Evolutionary conservation across 768 basidiomycete genomes (phyloP).

Genomic region (Psilocybe sp.): DNA sequence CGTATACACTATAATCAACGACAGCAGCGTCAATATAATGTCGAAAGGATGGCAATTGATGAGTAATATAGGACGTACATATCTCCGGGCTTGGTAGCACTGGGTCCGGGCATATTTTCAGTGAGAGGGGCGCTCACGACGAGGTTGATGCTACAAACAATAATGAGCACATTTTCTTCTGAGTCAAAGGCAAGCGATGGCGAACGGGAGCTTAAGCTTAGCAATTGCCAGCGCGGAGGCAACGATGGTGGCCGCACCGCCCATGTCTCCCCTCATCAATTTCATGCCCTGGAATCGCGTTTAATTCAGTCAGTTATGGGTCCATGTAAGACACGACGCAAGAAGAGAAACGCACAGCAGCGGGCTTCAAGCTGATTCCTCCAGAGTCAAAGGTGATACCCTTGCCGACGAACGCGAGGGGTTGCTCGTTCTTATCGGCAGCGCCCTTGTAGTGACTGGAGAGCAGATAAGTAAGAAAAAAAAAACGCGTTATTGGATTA

Average conservation of each 20-base stretch:
- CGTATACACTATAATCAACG: conserved; percentile 65
- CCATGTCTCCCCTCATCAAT: conserved; percentile 86
- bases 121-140: conserved; percentile 70
- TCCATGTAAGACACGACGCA: no score
- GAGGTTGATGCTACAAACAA: conserved; percentile 78
- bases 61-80: conserved; percentile 62
- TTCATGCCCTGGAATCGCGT: conserved; percentile 77
- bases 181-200: no score
- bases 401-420: conserved; percentile 80
- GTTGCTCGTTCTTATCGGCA: conserved; percentile 47
- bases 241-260: conserved; percentile 80
- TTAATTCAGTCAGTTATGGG: no score
- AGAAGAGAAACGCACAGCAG: conserved; percentile 45
- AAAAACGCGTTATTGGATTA: no score
- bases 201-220: conserved; percentile 76
- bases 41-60: not conserved
- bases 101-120: conserved; percentile 82
- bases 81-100: conserved; percentile 81
- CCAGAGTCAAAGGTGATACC: conserved; percentile 90
- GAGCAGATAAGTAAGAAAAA: no score
- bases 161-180: no score
- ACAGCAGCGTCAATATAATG: not conserved
- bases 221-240: conserved; percentile 76
- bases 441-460: conserved; percentile 84
- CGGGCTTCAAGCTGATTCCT: conserved; percentile 84